Evolutionary conservation across 75 land plant genomes (phyloP).

Genomic region (Chamaecyparis obtusa): DNA sequence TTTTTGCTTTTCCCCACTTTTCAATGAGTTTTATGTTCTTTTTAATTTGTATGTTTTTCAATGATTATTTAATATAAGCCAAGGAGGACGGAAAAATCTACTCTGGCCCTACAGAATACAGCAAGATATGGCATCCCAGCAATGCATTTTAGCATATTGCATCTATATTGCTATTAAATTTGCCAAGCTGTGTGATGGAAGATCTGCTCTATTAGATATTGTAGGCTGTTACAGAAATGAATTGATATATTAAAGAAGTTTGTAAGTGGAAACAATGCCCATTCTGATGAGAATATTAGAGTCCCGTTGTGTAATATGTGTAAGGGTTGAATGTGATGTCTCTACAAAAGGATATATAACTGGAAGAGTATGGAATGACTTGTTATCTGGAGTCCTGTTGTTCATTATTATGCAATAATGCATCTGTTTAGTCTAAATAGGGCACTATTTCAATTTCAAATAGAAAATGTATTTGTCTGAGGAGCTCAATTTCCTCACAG

Average conservation of each 20-base stretch:
- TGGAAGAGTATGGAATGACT: neutral
- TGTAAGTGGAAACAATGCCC: neutral
- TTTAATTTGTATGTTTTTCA: too few species aligned
- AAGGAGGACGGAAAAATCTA: too few species aligned
- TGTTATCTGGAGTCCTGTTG: neutral
- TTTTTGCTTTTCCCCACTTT: too few species aligned
- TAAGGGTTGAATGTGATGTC: neutral
- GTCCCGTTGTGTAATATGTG: neutral
- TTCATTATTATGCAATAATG: neutral
- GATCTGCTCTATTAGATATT: too few species aligned
- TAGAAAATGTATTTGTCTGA: neutral
- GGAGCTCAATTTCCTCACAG: neutral
- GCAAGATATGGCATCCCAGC: too few species aligned
- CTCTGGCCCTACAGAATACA: too few species aligned
- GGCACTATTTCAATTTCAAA: neutral
- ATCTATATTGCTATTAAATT: too few species aligned
- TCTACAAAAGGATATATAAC: neutral
- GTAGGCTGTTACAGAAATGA: neutral
- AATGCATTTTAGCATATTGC: too few species aligned
- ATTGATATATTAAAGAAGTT: neutral
- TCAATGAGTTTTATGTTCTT: too few species aligned
- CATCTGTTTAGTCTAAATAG: neutral
- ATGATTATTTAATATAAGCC: too few species aligned
- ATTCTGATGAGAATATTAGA: neutral
- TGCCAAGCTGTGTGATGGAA: too few species aligned